Conservation (phyloP, 371 early-diverging fungal species). For the Mortierella sp. region DNA sequence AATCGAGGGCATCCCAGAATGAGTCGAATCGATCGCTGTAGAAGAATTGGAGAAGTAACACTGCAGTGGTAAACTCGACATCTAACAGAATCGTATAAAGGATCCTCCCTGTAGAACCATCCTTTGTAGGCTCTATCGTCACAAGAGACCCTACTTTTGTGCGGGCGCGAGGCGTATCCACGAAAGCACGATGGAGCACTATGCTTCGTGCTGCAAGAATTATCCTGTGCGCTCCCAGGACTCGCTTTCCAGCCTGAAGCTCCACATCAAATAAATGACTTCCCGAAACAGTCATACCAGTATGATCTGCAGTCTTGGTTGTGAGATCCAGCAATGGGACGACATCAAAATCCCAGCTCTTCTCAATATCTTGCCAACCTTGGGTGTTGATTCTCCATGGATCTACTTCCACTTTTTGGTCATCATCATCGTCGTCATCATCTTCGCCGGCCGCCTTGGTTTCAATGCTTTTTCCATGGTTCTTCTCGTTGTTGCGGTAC, state of each 20-base stretch:
- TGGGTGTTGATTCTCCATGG: constrained; percentile 38
- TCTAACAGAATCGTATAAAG: constrained; percentile 25
- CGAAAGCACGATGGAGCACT: constrained; percentile 29
- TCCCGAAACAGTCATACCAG: constrained; percentile 51
- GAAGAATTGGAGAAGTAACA: constrained; percentile 45
- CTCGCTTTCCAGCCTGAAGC: constrained; percentile 36
- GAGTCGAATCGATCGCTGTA: constrained; percentile 56
- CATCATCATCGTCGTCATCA: constrained; percentile 29
- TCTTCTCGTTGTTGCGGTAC: constrained; percentile 33
- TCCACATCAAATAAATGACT: constrained; percentile 58
- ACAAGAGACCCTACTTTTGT: constrained; percentile 26
- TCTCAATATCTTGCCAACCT: constrained; percentile 49
- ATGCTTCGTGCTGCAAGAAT: constrained; percentile 58
- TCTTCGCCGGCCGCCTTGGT: neutral
- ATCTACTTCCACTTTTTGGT: constrained; percentile 12
- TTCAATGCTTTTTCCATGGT: neutral
- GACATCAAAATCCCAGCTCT: constrained; percentile 46
- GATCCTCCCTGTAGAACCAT: neutral
- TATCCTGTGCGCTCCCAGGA: constrained; percentile 65
- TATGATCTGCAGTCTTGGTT: constrained; percentile 12
- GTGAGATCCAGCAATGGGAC: constrained; percentile 44
- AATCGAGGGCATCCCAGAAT: constrained; percentile 40
- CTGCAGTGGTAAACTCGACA: constrained; percentile 45
- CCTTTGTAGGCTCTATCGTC: constrained; percentile 10
- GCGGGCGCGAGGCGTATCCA: constrained; percentile 16